Evolutionary conservation across 176 grass and related monocot species (phyloP).

Genomic region (Guadua angustifolia): DNA sequence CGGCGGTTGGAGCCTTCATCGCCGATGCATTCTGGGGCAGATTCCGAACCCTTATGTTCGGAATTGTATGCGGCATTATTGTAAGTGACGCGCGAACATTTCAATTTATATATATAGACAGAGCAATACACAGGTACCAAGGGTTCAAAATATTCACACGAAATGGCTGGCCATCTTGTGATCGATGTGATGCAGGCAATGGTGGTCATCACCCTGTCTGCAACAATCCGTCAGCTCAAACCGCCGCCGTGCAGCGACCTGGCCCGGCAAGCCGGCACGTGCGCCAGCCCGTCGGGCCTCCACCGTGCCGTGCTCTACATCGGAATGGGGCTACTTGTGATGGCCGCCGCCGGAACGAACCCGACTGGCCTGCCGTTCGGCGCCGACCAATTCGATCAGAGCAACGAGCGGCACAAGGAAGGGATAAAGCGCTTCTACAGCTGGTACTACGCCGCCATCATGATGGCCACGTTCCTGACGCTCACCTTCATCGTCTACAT

Average conservation of each 20-base stretch:
- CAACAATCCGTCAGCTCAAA: constrained; percentile 32
- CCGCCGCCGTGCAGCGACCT: constrained; percentile 24
- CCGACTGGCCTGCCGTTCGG: constrained; percentile 56
- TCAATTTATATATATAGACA: not conserved
- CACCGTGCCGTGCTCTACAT: constrained; percentile 49
- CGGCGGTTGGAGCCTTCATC: constrained; percentile 56
- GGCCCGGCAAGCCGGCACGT: constrained; percentile 31
- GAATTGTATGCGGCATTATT: not conserved
- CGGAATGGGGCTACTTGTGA: constrained; percentile 40
- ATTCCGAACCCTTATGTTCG: constrained; percentile 42
- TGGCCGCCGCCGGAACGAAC: constrained; percentile 20
- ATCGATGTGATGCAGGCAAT: constrained; percentile 17
- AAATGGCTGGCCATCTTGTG: not conserved
- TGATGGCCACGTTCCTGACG: constrained; percentile 18
- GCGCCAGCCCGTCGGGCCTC: constrained; percentile 26
- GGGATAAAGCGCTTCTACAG: constrained; percentile 42
- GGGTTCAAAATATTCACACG: no score
- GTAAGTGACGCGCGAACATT: not conserved
- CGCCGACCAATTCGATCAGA: constrained; percentile 50
- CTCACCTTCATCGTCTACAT: constrained; percentile 43
- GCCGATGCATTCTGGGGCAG: constrained; percentile 57
- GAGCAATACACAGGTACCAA: not conserved
- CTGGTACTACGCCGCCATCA: constrained; percentile 40
- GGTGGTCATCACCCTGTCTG: constrained; percentile 29
- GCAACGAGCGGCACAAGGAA: constrained; percentile 16